A percentile compares a stretch with the other conserved stretches of the same genome.
phyloP scores from a whole-genome alignment of 148 eudicot species.

The Fallopia convolvulus region DNA sequence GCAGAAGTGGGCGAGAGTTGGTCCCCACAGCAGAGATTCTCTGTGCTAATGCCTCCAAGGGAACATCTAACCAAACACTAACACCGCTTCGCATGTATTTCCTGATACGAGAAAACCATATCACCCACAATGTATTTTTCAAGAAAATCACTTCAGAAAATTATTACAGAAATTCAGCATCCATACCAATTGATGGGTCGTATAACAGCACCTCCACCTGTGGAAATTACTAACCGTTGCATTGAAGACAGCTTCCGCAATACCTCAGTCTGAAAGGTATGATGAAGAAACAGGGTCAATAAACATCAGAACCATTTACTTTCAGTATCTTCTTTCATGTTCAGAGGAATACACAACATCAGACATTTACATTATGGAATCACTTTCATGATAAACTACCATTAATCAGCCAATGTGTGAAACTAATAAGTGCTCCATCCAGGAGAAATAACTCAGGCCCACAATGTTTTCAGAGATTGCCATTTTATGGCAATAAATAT shows the following conservation, averaged over 20 bases:
- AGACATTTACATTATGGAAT: neutral
- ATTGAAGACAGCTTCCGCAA: slow-evolving; percentile 51
- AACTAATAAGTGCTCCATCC: neutral
- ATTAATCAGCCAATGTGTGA: neutral
- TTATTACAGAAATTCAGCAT: neutral
- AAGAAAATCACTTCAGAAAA: neutral
- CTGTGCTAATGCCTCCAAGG: slow-evolving; percentile 77
- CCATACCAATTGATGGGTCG: slow-evolving; percentile 82
- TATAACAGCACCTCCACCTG: slow-evolving; percentile 95
- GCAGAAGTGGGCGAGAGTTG: slow-evolving; percentile 69
- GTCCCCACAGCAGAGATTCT: slow-evolving; percentile 85
- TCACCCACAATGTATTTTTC: neutral
- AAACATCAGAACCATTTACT: slow-evolving; percentile 1
- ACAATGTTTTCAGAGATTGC: neutral
- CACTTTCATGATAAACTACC: neutral
- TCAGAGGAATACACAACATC: neutral
- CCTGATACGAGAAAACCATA: slow-evolving; percentile 30
- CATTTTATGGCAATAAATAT: neutral
- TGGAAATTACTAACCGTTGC: slow-evolving; percentile 69
- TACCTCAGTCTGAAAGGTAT: slow-evolving; percentile 60
- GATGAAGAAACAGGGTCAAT: neutral
- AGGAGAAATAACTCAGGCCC: neutral
- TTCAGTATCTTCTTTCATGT: neutral
- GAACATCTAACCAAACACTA: slow-evolving; percentile 92
- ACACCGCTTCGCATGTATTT: slow-evolving; percentile 78